Evolutionary conservation across 495 filamentous ascomycete species (phyloP), one percentile per base, ranked within the genome.

Genomic region (Penicillium canescens): DNA sequence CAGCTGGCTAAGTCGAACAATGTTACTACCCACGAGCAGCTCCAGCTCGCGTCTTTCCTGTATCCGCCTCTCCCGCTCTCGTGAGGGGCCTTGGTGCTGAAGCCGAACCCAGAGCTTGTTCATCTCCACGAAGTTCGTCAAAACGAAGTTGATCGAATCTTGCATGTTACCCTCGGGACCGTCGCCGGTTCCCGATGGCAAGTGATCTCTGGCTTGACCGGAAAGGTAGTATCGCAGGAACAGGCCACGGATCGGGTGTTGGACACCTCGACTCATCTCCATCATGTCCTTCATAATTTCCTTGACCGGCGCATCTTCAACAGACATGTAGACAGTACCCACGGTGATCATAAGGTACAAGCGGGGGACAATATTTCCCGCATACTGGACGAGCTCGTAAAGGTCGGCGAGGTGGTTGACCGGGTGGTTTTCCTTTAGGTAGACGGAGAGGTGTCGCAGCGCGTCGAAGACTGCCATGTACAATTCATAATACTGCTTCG

Each of bases 261-360:
- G 94, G 26, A 98, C 91, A 42, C 94, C 94, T 56, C 94, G 83
- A 71, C 90, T 96, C 94, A 98, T 98, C 74, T 98, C 94, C 94
- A 98, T 98, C 94, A 98, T 98, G 67, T 98, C 94, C 72, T 98
- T 98, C 94, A 98, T 98, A 50, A 98, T 92, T 75, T 98, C 94
- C 74, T 98, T 98, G 56, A 98, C 93, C 4, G 94, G 94, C 41
- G 94, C 95, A 83, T 96, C 94, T 67, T 94, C 89, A 60, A 98
- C 93, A 9, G 90, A 86, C 94, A 98, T 98, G 75, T 98, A 98
- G 31, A 96, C 94, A 4, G 94, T 98, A 33, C 94, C 94, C 20
- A 98, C 94, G 0, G 94, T 98, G 62, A 98, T 91, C 94, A 98
- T 98, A 45, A 98, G 85, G 67, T 98, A 98, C 42, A 98, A 78